Evolutionary conservation across 1,139 yeast species (phyloP).

Genomic region (Arxiozyma telluris): DNA sequence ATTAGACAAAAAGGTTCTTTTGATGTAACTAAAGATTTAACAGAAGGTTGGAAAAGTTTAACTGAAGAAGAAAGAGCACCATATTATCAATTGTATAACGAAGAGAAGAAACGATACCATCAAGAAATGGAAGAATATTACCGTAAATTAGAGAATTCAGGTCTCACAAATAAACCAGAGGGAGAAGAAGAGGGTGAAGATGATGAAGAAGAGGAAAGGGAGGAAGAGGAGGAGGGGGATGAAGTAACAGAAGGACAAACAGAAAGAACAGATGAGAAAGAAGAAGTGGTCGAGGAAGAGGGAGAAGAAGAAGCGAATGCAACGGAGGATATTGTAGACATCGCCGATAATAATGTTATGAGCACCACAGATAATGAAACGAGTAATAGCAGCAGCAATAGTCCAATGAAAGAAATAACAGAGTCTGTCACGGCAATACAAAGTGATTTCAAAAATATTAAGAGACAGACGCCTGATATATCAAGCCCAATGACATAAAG

Average conservation of each 20-base stretch:
- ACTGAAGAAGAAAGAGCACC: slow-evolving; percentile 65
- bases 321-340: not conserved
- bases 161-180: slow-evolving; percentile 9
- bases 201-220: slow-evolving; percentile 13
- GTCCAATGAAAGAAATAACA: not conserved
- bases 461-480: not conserved
- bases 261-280: slow-evolving; percentile 6
- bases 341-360: not conserved
- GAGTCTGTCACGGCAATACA: not conserved
- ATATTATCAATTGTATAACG: slow-evolving; percentile 67
- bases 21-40: slow-evolving; percentile 67
- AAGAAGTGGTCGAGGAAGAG: not conserved
- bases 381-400: not conserved
- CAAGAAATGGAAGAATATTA: slow-evolving; percentile 48
- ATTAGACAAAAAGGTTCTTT: slow-evolving; percentile 49
- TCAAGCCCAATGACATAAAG: not conserved
- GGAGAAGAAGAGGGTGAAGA: slow-evolving; percentile 11
- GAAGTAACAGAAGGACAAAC: too few relatives aligned
- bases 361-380: not conserved
- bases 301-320: not conserved
- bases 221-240: not conserved
- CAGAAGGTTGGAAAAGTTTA: slow-evolving; percentile 80
- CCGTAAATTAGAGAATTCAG: slow-evolving; percentile 8
- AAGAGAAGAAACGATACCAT: slow-evolving; percentile 68
- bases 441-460: not conserved